These are phyloP conservation scores for Phylloboletellus chloephorus DNA, from an alignment of 1,284 basidiomycete genomes.

Conservation along the genomic window DNA sequence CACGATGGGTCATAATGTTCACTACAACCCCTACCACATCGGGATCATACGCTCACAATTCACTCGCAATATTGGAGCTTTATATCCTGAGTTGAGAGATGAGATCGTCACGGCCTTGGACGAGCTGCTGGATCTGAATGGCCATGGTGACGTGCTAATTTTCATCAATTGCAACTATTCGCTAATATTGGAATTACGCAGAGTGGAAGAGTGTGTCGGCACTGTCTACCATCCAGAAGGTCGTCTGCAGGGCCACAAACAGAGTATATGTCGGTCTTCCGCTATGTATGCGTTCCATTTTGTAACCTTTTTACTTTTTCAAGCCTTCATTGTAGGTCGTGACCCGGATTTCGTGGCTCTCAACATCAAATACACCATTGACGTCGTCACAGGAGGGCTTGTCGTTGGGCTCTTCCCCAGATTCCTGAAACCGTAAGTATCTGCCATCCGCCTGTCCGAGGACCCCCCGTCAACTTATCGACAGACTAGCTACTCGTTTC, in stretches of 20 bases:
- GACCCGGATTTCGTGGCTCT: conserved; percentile 34
- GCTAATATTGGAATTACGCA: not conserved
- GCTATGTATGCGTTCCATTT: conserved; percentile 25
- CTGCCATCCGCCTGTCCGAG: not conserved
- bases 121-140: conserved; percentile 14
- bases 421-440: conserved; percentile 31
- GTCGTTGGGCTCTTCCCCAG: conserved; percentile 34
- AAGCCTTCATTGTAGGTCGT: conserved; percentile 30
- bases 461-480: not conserved
- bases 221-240: conserved; percentile 17
- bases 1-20: conserved; percentile 22
- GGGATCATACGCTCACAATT: conserved; percentile 25
- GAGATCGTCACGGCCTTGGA: conserved; percentile 29
- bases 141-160: not conserved
- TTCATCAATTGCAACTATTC: too few species aligned
- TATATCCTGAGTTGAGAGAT: conserved; percentile 27
- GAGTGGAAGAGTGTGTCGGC: conserved; percentile 26
- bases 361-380: conserved; percentile 32
- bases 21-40: conserved; percentile 26
- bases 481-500: conserved; percentile 9
- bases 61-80: conserved; percentile 25
- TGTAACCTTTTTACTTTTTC: not conserved
- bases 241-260: conserved; percentile 33
- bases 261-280: conserved; percentile 38
- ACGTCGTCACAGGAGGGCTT: conserved; percentile 26